A percentile compares a stretch with the other conserved stretches of the same genome.
These are phyloP conservation scores for Boletus fagicola DNA, from an alignment of 768 basidiomycete genomes.

Conservation along the genomic window DNA sequence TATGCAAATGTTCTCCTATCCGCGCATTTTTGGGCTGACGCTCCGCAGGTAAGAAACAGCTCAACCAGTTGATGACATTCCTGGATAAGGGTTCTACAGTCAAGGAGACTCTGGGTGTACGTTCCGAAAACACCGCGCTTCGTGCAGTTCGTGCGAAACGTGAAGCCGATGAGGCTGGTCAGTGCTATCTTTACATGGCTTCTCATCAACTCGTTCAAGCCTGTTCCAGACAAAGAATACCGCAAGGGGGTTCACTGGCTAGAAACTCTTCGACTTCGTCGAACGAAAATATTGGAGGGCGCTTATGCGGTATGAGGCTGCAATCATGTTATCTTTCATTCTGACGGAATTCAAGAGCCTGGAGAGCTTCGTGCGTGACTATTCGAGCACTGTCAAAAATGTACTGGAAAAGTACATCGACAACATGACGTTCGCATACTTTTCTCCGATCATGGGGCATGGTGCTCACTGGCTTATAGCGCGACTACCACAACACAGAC, in stretches of 20 bases:
- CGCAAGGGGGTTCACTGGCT: conserved; percentile 87
- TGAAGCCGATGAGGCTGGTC: conserved; percentile 89
- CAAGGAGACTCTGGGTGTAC: conserved; percentile 58
- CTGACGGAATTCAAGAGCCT: conserved; percentile 55
- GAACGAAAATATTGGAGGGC: conserved; percentile 78
- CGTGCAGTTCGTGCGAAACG: conserved; percentile 80
- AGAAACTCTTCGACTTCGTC: conserved; percentile 82
- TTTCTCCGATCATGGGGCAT: background rate
- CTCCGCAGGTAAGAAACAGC: conserved; percentile 70
- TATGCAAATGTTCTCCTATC: conserved; percentile 7
- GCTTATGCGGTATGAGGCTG: conserved; percentile 64
- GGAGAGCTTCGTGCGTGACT: conserved; percentile 75
- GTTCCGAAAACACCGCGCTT: conserved; percentile 62
- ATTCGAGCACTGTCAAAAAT: conserved; percentile 58
- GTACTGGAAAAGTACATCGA: conserved; percentile 75
- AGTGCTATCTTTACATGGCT: conserved; percentile 16
- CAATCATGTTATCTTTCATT: background rate
- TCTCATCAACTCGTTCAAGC: conserved; percentile 2
- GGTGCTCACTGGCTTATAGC: conserved; percentile 37
- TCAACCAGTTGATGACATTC: conserved; percentile 84
- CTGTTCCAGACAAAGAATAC: conserved; percentile 76
- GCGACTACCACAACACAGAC: conserved; percentile 77
- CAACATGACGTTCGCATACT: conserved; percentile 54
- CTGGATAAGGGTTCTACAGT: conserved; percentile 71
- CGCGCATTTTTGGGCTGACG: background rate